Base-by-base conservation (phyloP, 1,284 basidiomycete genomes). In the Phylloporus gajari region DNA sequence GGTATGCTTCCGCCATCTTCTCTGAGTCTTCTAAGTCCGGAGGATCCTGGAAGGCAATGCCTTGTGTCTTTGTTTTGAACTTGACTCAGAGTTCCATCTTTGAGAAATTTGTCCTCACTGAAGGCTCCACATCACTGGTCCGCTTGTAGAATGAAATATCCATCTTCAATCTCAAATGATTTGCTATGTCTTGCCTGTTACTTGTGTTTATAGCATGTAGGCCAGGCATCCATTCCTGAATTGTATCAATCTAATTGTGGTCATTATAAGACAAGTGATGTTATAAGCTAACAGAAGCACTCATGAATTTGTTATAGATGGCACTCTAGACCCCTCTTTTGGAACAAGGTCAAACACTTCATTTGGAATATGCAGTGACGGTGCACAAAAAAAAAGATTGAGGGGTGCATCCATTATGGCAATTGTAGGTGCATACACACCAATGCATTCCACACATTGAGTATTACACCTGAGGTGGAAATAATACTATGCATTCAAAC, bases 81-180 rank as follows among this genome's bases (percentile, higher is more conserved):
- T 59, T 42, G 2, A 58, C 35, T 61, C 61, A 69, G 11, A 69
- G 62, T 23, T 69, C 62, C 62, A 65, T 58, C 12, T 19, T 12
- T 3, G 68, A 60, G 35, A 67, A 69, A 32, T 69, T 44, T 3
- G 63, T 67, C n/a, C 44, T 60, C 4, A 48, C 13, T 21, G 56
- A 53, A 19, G 42, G n/a, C 44, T 3, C 5, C 19, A 5, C 27
- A 40, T 35, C 59, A 17, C 62, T n/a, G 23, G 32, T 44, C 2
- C 17, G 40, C 11, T 67, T 46, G 59, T 62, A 72, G 48, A 72
- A 3, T 4, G 70, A 67, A 27, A 72, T 27, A 13, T 72, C 70
- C 3, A 32, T 15, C 32, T 53, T 67, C 3, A 72, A 56, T 6
- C 35, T 25, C 13, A 71, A 6, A 1, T 15, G 19, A 17, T 72